A percentile compares a stretch with the other conserved stretches of the same genome.
These are phyloP conservation scores for Berberis vulgaris DNA, from an alignment of 164 flowering plant genomes.

Conservation along the genomic window DNA sequence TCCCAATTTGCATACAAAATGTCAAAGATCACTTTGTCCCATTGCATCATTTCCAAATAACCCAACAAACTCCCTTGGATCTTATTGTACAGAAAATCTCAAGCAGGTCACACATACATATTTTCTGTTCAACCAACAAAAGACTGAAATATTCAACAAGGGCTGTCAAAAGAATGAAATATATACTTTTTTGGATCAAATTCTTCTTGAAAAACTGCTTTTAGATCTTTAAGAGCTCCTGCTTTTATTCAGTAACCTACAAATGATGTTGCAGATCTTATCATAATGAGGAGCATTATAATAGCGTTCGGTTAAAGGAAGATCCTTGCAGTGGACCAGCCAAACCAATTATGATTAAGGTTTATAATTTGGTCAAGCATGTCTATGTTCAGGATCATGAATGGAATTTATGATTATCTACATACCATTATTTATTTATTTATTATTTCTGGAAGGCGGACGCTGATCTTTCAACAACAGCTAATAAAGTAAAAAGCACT, in stretches of 20 bases:
- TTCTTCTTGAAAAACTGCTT: neutral
- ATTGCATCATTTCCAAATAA: too few relatives aligned
- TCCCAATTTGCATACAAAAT: too few relatives aligned
- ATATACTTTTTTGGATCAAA: neutral
- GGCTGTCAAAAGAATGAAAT: too few relatives aligned
- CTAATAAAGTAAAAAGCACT: slow-evolving; percentile 37
- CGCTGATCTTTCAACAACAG: slow-evolving; percentile 54
- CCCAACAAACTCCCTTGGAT: too few relatives aligned
- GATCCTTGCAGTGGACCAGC: slow-evolving; percentile 76
- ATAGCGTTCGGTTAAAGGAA: slow-evolving; percentile 70
- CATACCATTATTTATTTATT: neutral
- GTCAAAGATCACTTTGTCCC: too few relatives aligned
- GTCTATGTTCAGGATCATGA: neutral
- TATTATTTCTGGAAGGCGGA: slow-evolving; percentile 55
- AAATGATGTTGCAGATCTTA: slow-evolving; percentile 51
- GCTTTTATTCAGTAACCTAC: neutral
- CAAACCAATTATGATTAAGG: slow-evolving; percentile 62
- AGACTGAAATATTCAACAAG: too few relatives aligned
- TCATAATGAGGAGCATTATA: slow-evolving; percentile 88
- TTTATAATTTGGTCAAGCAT: slow-evolving; percentile 16
- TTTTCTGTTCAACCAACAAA: too few relatives aligned
- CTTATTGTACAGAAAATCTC: too few relatives aligned
- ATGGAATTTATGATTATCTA: slow-evolving; percentile 1
- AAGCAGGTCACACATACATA: too few relatives aligned
- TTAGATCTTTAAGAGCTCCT: too few relatives aligned